A percentile compares a stretch with the other conserved stretches of the same genome.
Conservation (phyloP, 495 filamentous ascomycete genomes). For the Pyronema domesticum region DNA sequence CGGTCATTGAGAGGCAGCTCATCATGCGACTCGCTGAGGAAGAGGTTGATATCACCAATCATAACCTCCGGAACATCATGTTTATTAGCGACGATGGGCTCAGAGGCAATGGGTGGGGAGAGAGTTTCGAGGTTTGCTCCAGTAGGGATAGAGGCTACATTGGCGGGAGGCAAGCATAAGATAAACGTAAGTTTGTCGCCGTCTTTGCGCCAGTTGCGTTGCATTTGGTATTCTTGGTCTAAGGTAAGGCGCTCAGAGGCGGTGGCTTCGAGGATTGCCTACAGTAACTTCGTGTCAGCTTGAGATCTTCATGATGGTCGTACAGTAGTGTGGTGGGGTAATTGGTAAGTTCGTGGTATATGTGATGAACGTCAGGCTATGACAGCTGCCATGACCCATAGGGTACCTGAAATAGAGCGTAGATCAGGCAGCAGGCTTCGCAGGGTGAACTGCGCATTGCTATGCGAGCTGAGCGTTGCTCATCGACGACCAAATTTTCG, state of each 20-base stretch:
- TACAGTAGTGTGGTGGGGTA: too few species aligned
- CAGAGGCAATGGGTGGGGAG: neutral
- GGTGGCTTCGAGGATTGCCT: conserved; percentile 68
- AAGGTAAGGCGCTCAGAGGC: conserved; percentile 67
- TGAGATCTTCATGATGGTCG: too few species aligned
- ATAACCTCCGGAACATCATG: conserved; percentile 41
- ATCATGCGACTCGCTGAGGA: conserved; percentile 39
- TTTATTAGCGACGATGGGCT: conserved; percentile 22
- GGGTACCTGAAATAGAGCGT: too few species aligned
- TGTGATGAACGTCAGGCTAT: too few species aligned
- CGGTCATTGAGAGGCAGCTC: neutral
- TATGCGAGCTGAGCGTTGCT: too few species aligned
- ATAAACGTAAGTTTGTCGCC: conserved; percentile 63
- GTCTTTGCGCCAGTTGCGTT: conserved; percentile 59
- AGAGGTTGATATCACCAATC: conserved; percentile 78
- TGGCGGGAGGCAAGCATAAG: conserved; percentile 31
- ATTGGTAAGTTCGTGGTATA: too few species aligned
- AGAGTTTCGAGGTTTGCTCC: neutral
- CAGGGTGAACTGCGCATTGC: too few species aligned
- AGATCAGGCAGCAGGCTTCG: too few species aligned
- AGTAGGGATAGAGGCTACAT: too few species aligned
- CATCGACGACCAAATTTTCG: too few species aligned
- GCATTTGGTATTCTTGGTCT: conserved; percentile 70
- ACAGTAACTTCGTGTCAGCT: neutral
- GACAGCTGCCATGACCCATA: too few species aligned